Evolutionary conservation across 2,329 filamentous ascomycete species (phyloP), one percentile per base, ranked within the genome.

Genomic region (Microsporum ferrugineum): DNA sequence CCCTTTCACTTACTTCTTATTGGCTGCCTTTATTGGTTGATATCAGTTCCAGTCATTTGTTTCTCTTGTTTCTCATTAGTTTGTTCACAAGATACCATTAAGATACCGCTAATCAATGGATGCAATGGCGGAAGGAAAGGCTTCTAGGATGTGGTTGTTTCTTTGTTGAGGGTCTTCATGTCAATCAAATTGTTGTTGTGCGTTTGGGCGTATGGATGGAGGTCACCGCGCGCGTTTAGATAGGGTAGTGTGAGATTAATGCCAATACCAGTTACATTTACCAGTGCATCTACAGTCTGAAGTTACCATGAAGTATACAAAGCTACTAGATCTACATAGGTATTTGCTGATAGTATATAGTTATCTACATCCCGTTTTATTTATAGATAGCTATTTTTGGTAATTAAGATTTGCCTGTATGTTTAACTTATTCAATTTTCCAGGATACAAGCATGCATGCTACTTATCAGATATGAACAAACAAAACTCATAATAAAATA

Each of bases 1-100:
- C 39, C 39, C 60, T 6, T 53, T 58, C 17, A 39, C 36, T 29
- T 51, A 62, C 41, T 59, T 60, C 12, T 49, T 47, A 38, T 23
- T 61, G 33, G 59, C 61, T 57, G 61, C 3, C 33, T 34, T 34
- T 14, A 55, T n/a, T 7, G 31, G 29, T n/a, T 55, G 49, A 55
- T 55, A 55, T 34, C 29, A 17, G 49, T n/a, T 36, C 31, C 49
- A 33, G 49, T 55, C 49, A 8, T 36, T 55, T 55, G 27, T 55
- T 34, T 55, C 49, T 36, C 17, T n/a, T 55, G 49, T 55, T 38
- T 4, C 27, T 49, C 45, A 14, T 49, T 29, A 12, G 45, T 33
- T 55, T 55, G 29, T 23, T 55, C n/a, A 23, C 49, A 55, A 34
- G 33, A 55, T 55, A 55, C 49, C 49, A 55, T 49, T 10, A 49